A percentile compares a stretch with the other conserved stretches of the same genome.
Evolutionary conservation across 805 yeast species (phyloP).

Genomic region (Yamadazyma phyllophila): DNA sequence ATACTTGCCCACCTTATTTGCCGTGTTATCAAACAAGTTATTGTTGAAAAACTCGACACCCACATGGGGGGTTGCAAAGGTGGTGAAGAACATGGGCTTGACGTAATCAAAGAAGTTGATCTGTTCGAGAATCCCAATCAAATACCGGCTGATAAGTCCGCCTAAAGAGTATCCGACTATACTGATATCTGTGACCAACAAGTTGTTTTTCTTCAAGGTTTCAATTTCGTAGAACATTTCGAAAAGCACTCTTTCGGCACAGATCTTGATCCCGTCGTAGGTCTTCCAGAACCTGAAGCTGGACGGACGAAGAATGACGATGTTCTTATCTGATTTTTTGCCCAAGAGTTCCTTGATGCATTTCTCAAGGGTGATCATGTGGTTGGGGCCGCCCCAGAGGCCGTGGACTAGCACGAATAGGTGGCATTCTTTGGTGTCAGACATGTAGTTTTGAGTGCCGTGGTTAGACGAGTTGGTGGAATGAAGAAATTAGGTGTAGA

Average conservation of each 20-base stretch:
- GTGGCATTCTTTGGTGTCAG: slow-evolving; percentile 21
- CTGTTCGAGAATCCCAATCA: slow-evolving; percentile 55
- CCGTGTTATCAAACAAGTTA: slow-evolving; percentile 29
- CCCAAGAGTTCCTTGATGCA: slow-evolving; percentile 26
- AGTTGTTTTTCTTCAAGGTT: slow-evolving; percentile 27
- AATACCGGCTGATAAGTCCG: slow-evolving; percentile 78
- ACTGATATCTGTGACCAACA: slow-evolving; percentile 61
- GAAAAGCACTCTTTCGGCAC: slow-evolving; percentile 32
- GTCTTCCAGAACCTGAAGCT: slow-evolving; percentile 44
- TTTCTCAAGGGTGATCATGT: slow-evolving; percentile 37
- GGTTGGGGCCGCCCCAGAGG: slow-evolving; percentile 44
- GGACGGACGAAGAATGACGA: slow-evolving; percentile 38
- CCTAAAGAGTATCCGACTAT: slow-evolving; percentile 88
- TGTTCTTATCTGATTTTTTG: slow-evolving; percentile 22
- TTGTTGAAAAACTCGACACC: slow-evolving; percentile 39
- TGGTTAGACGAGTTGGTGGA: too few species aligned
- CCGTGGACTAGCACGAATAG: slow-evolving; percentile 43
- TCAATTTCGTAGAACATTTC: slow-evolving; percentile 43
- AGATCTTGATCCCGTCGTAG: slow-evolving; percentile 39
- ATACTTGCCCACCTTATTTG: slow-evolving; percentile 32
- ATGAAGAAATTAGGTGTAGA: too few species aligned
- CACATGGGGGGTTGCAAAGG: slow-evolving; percentile 46
- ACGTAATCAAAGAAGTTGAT: slow-evolving; percentile 35
- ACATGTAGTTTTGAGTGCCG: too few species aligned
- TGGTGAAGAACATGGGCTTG: slow-evolving; percentile 36